Percentiles rank a stretch among this genome's conserved stretches.
These are phyloP conservation scores for Calocybe gangraenosa DNA, from an alignment of 768 basidiomycete species.

Conservation along the genomic window DNA sequence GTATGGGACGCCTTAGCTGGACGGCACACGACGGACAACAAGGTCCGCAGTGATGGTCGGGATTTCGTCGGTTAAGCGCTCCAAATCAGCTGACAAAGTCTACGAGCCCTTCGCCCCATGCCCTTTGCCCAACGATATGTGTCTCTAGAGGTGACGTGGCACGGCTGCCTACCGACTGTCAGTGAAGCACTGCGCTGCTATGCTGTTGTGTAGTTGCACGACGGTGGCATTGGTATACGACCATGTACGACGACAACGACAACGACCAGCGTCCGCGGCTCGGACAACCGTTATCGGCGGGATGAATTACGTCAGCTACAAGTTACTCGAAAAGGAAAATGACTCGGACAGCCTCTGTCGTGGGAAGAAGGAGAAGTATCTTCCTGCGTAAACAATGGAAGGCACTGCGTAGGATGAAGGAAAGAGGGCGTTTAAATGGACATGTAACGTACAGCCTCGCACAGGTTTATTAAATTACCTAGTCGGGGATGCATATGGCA, in stretches of 20 bases:
- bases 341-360: slow-evolving; percentile 16
- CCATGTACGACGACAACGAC: slow-evolving; percentile 1
- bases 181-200: not conserved
- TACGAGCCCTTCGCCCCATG: slow-evolving; percentile 7
- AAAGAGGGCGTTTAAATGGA: not conserved
- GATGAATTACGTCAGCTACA: slow-evolving; percentile 6
- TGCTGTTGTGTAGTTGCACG: not conserved
- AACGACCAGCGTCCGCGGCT: not conserved
- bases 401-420: not conserved
- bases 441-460: slow-evolving; percentile 9
- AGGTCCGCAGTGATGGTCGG: slow-evolving; percentile 1
- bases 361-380: slow-evolving; percentile 3
- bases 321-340: slow-evolving; percentile 9
- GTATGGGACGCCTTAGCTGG: too few species aligned
- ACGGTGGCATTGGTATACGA: not conserved
- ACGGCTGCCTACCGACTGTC: not conserved
- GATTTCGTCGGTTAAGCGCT: slow-evolving; percentile 4
- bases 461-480: slow-evolving; percentile 8
- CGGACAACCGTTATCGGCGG: slow-evolving; percentile 13
- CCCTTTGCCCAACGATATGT: slow-evolving; percentile 8
- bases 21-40: not conserved
- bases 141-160: not conserved
- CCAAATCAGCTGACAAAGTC: slow-evolving; percentile 3
- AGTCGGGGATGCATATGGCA: slow-evolving; percentile 4
- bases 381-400: not conserved